Evolutionary conservation across 139 green algal genomes (phyloP), one percentile per base, ranked within the genome.

Genomic region (Closterium sp.): DNA sequence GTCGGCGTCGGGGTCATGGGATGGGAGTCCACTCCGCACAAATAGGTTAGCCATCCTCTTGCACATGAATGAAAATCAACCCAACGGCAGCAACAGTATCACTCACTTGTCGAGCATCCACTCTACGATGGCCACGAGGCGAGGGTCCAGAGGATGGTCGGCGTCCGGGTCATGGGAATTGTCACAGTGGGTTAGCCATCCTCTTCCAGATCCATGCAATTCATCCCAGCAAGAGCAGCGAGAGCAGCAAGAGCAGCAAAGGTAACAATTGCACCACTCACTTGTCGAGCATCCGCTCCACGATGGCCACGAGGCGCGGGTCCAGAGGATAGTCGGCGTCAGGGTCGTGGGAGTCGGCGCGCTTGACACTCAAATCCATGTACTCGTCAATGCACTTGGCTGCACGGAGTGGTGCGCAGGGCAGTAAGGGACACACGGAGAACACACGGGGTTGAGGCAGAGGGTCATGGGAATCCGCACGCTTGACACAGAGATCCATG

Each of bases 361-460:
- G 92, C 70, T 95, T 96, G 10, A 96, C 89, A 1, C 97, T 96
- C 91, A 96, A 91, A 88, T 96, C 96, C 79, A 99, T 97, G 95
- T 99, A 99, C 90, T 97, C 94, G 96, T 99, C 98, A 91, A 99
- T 96, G 93, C 97, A 98, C 32, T 98, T 97, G 10, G 98, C 97
- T 99, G 97, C 88, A 94, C 4, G 45, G 45, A 19, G 45, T 22
- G 11, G 11, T 22, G 45, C 45, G 5, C 5, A 13, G 11, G 45
- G 4, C 10, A 70, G 5, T 2, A 1, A 13, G 9, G 10, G 45
- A 70, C 9, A 19, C 45, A 19, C 45, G 11, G 11, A 70, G 4
- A 70, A 62, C n/a, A n/a, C n/a, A n/a, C n/a, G n/a, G n/a, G n/a
- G n/a, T n/a, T n/a, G n/a, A n/a, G n/a, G n/a, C n/a, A n/a, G n/a